phyloP scores from a whole-genome alignment of 306 rosid genomes.

The Bauhinia variegata region DNA sequence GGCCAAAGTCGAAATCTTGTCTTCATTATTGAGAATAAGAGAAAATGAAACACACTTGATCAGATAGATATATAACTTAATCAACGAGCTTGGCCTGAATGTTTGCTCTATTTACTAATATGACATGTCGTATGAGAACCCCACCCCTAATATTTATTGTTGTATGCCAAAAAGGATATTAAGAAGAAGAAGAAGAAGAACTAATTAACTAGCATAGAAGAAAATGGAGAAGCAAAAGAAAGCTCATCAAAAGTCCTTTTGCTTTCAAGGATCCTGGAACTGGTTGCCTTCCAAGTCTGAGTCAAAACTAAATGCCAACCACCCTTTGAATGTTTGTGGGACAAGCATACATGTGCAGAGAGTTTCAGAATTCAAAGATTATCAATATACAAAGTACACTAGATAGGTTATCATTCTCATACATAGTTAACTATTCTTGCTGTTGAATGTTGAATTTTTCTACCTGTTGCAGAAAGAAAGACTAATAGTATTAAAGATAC shows the following conservation, averaged over 20 bases:
- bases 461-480: slow-evolving; percentile 31
- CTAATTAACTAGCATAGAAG: not conserved
- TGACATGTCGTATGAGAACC: slow-evolving; percentile 17
- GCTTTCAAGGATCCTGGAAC: slow-evolving; percentile 23
- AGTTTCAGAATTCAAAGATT: slow-evolving; percentile 17
- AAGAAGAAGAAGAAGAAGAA: not conserved
- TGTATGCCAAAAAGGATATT: slow-evolving; percentile 9
- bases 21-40: slow-evolving; percentile 30
- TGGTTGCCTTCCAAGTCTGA: slow-evolving; percentile 30
- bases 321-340: slow-evolving; percentile 38
- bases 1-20: slow-evolving; percentile 37
- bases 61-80: slow-evolving; percentile 1
- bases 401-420: slow-evolving; percentile 11
- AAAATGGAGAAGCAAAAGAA: not conserved
- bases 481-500: not conserved
- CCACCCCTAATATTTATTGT: slow-evolving; percentile 3
- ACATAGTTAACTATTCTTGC: slow-evolving; percentile 27
- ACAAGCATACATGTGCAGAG: slow-evolving; percentile 44
- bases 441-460: slow-evolving; percentile 5
- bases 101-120: slow-evolving; percentile 10
- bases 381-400: slow-evolving; percentile 23
- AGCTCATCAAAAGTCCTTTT: slow-evolving; percentile 15
- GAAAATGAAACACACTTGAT: not conserved
- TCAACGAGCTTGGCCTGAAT: slow-evolving; percentile 30
- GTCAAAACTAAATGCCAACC: slow-evolving; percentile 44